Base-by-base conservation (phyloP, 345 rosid genomes). In the Sonneratia alba region DNA sequence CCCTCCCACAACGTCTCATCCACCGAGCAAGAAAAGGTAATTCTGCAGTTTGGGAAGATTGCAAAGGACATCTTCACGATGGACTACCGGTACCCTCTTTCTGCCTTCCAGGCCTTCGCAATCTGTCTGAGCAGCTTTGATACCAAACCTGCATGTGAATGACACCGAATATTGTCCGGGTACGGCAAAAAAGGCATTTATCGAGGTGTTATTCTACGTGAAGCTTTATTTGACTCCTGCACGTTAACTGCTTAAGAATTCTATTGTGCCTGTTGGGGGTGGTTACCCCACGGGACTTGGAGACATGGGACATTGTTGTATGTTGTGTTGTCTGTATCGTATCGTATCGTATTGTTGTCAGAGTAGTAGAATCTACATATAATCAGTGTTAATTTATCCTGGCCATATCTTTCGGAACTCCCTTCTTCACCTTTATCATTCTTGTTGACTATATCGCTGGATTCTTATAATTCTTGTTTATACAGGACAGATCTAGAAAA, bases 101-200 rank as follows among this genome's bases (percentile, higher is more conserved):
- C 97, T 55, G 96, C 97, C 66, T 88, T 91, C 77, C 99, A 89
- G 80, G 97, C 97, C 40, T 94, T 94, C 75, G 89, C 97, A 48
- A 85, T 91, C 74, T 86, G 98, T 83, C 77, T 94, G 63, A 91
- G 98, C 86, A 91, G 97, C 91, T 94, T 94, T 67, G 97, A 90
- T 84, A 89, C 97, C 57, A 95, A 92, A 84, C 99, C 96, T 22
- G 97, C 93, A 0, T 92, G 97, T 71, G 97, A 90, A 77, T 91
- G 89, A 85, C 69, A 36, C 51, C 49, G 37, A 24, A 11, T 15
- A 36, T 13, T 48, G 61, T 38, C 27, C 11, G 43, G 42, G 22
- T 36, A 42, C 19, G 34, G 68, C n/a, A 40, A n/a, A 42, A n/a
- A 36, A 42, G 32, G 68, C 37, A 66, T 66, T 66, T 7, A 66